These are phyloP conservation scores for Phlebopus sp. DNA, from an alignment of 1,284 basidiomycete species.

Conservation along the genomic window DNA sequence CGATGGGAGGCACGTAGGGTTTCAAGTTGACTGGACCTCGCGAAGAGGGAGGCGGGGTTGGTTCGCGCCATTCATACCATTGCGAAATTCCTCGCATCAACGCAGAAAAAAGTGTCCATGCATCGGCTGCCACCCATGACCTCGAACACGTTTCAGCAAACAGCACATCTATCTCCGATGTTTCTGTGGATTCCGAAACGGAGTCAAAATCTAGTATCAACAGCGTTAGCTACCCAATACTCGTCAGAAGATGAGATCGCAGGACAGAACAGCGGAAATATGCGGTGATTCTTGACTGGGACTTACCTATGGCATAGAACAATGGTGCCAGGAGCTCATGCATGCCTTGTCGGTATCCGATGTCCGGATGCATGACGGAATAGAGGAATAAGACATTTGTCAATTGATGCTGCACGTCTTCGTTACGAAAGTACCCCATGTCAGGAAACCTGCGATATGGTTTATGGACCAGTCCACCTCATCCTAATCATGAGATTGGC, in stretches of 20 bases:
- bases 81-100: constrained; percentile 75
- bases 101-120: constrained; percentile 75
- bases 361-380: constrained; percentile 68
- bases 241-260: too few species aligned
- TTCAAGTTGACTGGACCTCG: constrained; percentile 48
- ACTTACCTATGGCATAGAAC: constrained; percentile 62
- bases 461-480: constrained; percentile 4
- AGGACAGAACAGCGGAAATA: constrained; percentile 1
- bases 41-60: constrained; percentile 36
- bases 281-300: background rate
- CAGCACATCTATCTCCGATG: constrained; percentile 29
- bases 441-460: constrained; percentile 73
- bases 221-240: constrained; percentile 18
- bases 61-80: constrained; percentile 91
- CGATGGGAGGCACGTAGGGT: constrained; percentile 78
- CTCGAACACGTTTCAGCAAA: constrained; percentile 63
- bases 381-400: constrained; percentile 86
- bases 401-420: constrained; percentile 72
- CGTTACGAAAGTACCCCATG: constrained; percentile 79
- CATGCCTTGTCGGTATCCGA: constrained; percentile 95
- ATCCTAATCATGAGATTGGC: constrained; percentile 23
- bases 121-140: constrained; percentile 76
- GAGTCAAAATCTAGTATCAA: constrained; percentile 69
- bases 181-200: constrained; percentile 37
- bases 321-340: constrained; percentile 89